Conservation (phyloP, 805 yeast species). For the Candida andamanensis region DNA sequence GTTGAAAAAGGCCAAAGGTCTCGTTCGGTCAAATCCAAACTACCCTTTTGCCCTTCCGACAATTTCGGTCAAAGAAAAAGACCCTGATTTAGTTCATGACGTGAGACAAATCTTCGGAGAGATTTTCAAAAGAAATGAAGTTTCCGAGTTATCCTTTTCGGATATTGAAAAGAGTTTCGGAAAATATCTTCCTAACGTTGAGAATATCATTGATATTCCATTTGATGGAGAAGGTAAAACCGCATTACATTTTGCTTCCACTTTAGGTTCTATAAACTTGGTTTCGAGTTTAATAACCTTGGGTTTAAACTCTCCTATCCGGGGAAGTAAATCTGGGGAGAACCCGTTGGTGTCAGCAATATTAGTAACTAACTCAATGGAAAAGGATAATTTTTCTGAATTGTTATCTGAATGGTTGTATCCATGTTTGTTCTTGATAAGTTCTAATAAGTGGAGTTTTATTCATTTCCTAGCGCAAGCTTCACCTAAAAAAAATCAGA, state of each 20-base stretch:
- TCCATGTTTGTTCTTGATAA: slow-evolving; percentile 46
- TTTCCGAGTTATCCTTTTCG: slow-evolving; percentile 13
- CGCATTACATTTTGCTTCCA: slow-evolving; percentile 40
- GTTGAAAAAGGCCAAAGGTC: slow-evolving; percentile 4
- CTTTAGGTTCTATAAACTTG: slow-evolving; percentile 32
- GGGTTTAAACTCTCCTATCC: slow-evolving; percentile 32
- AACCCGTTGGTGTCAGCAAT: slow-evolving; percentile 62
- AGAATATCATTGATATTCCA: slow-evolving; percentile 25
- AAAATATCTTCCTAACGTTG: slow-evolving; percentile 14
- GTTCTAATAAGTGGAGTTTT: slow-evolving; percentile 70
- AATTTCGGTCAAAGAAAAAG: slow-evolving; percentile 13
- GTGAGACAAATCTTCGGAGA: slow-evolving; percentile 29
- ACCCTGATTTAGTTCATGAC: slow-evolving; percentile 25
- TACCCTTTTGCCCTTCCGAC: slow-evolving; percentile 35
- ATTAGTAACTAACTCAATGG: slow-evolving; percentile 77
- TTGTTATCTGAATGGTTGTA: slow-evolving; percentile 62
- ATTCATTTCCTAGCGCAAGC: slow-evolving; percentile 71
- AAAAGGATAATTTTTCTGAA: slow-evolving; percentile 66
- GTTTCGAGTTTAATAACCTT: slow-evolving; percentile 31
- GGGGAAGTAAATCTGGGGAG: slow-evolving; percentile 37
- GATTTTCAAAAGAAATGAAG: slow-evolving; percentile 29
- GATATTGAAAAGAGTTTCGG: slow-evolving; percentile 23
- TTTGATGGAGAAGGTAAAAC: slow-evolving; percentile 38
- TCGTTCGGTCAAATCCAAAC: slow-evolving; percentile 20
- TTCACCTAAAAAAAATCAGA: slow-evolving; percentile 23